Conservation (phyloP, 768 basidiomycete species). For the Macrolepiota fuliginosa region DNA sequence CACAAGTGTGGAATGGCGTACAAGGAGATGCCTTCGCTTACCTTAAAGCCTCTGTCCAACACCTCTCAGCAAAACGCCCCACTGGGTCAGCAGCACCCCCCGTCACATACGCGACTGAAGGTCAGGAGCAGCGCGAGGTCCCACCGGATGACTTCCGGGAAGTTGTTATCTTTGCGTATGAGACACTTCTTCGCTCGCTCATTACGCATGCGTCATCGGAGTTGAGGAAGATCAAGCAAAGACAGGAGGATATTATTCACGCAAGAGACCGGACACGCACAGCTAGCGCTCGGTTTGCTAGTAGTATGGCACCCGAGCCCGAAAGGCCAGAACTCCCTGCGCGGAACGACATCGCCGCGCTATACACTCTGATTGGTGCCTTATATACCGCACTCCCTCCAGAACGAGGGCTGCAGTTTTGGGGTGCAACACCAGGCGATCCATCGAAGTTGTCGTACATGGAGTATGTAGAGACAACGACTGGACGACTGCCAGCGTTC, state of each 20-base stretch:
- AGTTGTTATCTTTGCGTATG: constrained; percentile 59
- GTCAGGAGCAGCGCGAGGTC: constrained; percentile 43
- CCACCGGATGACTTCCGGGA: constrained; percentile 52
- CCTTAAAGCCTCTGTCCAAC: constrained; percentile 57
- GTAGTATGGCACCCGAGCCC: constrained; percentile 38
- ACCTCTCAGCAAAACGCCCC: constrained; percentile 46
- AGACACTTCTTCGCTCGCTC: constrained; percentile 66
- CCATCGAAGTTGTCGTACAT: constrained; percentile 47
- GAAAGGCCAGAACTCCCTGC: constrained; percentile 42
- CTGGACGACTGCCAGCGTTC: constrained; percentile 49
- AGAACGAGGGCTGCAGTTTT: constrained; percentile 83
- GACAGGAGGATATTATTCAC: constrained; percentile 83
- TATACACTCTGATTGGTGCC: constrained; percentile 82
- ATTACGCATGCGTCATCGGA: constrained; percentile 79
- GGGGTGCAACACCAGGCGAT: constrained; percentile 57
- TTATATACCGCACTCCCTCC: constrained; percentile 72
- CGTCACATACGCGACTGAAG: constrained; percentile 24
- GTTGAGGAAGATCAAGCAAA: constrained; percentile 81
- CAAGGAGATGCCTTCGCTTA: constrained; percentile 81
- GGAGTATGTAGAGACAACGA: constrained; percentile 57
- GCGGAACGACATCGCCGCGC: constrained; percentile 80
- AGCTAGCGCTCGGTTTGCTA: constrained; percentile 42
- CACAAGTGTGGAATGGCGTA: constrained; percentile 78
- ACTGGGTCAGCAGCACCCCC: constrained; percentile 22
- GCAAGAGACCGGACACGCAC: constrained; percentile 62